These are phyloP conservation scores for Babesia bigemina DNA, from an alignment of 169 alveolate genomes.

Conservation along the genomic window DNA sequence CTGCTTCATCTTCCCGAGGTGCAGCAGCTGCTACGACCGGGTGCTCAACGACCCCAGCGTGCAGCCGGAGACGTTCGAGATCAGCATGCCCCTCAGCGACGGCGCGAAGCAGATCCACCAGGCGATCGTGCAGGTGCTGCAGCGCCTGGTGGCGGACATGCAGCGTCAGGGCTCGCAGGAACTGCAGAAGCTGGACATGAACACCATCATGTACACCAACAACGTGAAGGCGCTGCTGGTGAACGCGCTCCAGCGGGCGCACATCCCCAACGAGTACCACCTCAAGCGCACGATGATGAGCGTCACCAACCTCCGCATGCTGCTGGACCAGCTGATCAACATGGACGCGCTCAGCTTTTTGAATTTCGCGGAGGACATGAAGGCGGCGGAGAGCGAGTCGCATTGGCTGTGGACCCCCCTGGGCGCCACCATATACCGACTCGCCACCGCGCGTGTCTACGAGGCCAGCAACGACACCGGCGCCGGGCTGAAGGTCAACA, in stretches of 20 bases:
- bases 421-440: conserved; percentile 39
- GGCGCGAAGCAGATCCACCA: conserved; percentile 35
- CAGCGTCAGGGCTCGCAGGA: conserved; percentile 34
- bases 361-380: conserved; percentile 34
- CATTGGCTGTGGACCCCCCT: conserved; percentile 63
- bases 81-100: conserved; percentile 42
- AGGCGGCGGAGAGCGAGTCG: conserved; percentile 37
- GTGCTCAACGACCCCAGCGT: conserved; percentile 36
- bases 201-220: conserved; percentile 46
- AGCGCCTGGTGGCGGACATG: conserved; percentile 46
- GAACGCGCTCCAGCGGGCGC: conserved; percentile 37
- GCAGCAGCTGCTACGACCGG: conserved; percentile 27
- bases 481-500: conserved; percentile 13
- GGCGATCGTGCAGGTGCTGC: conserved; percentile 49
- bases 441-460: conserved; percentile 42
- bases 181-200: conserved; percentile 52
- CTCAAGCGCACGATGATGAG: conserved; percentile 23
- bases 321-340: conserved; percentile 43
- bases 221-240: conserved; percentile 22
- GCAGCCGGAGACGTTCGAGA: conserved; percentile 68
- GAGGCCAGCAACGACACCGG: conserved; percentile 5
- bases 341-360: conserved; percentile 63
- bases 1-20: conserved; percentile 56
- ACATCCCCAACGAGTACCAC: conserved; percentile 5
- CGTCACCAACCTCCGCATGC: conserved; percentile 34